Evolutionary conservation across 257 asterid genomes (phyloP).

Genomic region (Solanum medicagineum): DNA sequence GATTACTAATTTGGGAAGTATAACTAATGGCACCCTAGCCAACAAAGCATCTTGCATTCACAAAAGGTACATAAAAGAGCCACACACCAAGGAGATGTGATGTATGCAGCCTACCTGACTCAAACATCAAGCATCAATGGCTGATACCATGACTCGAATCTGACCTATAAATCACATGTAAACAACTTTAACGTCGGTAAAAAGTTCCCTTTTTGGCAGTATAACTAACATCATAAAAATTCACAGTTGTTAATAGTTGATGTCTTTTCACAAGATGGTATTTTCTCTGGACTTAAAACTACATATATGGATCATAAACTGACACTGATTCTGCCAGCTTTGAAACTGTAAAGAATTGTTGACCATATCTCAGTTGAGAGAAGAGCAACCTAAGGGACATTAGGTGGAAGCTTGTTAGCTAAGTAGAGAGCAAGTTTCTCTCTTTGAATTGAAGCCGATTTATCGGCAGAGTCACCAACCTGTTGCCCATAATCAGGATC

Average conservation of each 20-base stretch:
- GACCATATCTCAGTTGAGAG: not conserved
- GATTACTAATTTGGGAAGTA: not conserved
- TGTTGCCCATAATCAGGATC: slow-evolving; percentile 1
- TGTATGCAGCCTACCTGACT: not conserved
- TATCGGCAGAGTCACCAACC: not conserved
- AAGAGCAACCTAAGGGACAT: not conserved
- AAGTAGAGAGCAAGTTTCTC: slow-evolving; percentile 16
- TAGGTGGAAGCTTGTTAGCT: not conserved
- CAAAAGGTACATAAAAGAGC: accelerated
- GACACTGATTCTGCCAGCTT: not conserved
- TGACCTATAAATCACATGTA: not conserved
- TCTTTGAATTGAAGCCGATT: slow-evolving; percentile 3
- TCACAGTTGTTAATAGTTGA: not conserved
- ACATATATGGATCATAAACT: not conserved
- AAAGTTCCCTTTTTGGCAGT: not conserved
- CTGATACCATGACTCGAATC: not conserved
- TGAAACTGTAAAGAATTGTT: not conserved
- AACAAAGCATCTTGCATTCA: not conserved
- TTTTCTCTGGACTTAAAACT: not conserved
- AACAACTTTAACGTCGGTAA: not conserved
- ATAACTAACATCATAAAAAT: not conserved
- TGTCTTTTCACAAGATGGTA: not conserved
- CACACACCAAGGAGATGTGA: not conserved
- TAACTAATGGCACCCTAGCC: not conserved
- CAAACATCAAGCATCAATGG: not conserved